Base-by-base conservation (phyloP, 2,329 filamentous ascomycete species). In the Venturiaceae sp. region DNA sequence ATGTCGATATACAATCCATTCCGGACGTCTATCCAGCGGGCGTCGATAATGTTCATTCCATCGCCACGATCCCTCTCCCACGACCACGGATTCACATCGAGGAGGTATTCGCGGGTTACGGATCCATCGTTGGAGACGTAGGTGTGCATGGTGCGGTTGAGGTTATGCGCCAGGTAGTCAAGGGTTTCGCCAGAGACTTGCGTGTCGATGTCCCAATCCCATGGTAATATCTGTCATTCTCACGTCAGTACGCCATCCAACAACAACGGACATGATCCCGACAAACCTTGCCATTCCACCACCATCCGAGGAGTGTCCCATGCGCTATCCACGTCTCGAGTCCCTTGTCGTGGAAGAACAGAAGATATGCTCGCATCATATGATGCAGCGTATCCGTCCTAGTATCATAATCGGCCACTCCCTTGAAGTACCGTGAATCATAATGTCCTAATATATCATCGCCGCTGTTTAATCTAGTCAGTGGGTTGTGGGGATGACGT, bases 281-380 rank as follows among this genome's bases (percentile, higher is more conserved):
- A 37, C 61, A n/a, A 69, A 81, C 79, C 72, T 77, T 77, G 58
- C 77, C 77, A 68, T 90, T 92, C 90, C 90, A 95, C 87, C 88
- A 94, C 90, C 90, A 95, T 13, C 89, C 90, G 23, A 95, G 75
- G 54, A 94, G 74, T 4, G 89, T 91, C 53, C 90, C 90, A 70
- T 95, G 90, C 39, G 90, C 89, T 60, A 95, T 83, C 90, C 90
- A 94, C 0, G 90, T 92, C 72, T 92, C 88, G 62, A 90, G 73
- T 6, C 83, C 81, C 57, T 85, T 77, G 19, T 80, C 75, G 47
- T 77, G 75, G 70, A 88, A 86, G 58, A 82, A 84, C 50, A 78
- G 77, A 47, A 94, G 79, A 72, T 94, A 94, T 55, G 87, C 85
- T 62, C 84, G 82, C 63, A 91, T 81, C 63, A 94, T 83, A 69